Conservation (phyloP, 768 basidiomycete species). For the Melanogaster broomeanus region DNA sequence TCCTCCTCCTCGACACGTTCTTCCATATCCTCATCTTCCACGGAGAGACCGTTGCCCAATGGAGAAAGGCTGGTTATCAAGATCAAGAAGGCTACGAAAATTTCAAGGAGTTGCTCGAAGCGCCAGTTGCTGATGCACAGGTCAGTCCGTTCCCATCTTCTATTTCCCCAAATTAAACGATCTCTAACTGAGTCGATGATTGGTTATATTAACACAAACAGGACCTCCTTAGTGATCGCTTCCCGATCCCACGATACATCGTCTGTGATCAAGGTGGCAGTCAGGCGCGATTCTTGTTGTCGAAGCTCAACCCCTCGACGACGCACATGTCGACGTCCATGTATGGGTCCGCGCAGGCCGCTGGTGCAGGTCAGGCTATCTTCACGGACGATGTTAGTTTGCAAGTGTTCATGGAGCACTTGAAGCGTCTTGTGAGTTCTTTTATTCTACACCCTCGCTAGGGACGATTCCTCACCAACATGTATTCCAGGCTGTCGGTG, state of each 20-base stretch:
- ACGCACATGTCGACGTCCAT: conserved; percentile 93
- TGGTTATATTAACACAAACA: conserved; percentile 30
- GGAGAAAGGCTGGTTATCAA: conserved; percentile 98
- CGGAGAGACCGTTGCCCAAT: conserved; percentile 94
- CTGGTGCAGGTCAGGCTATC: conserved; percentile 83
- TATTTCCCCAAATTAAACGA: no score
- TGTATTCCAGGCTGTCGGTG: conserved; percentile 57
- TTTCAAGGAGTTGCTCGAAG: conserved; percentile 89
- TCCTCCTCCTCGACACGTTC: conserved; percentile 97
- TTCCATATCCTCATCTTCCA: conserved; percentile 99
- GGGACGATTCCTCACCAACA: background rate
- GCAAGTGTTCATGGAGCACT: conserved; percentile 96
- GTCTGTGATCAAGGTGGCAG: conserved; percentile 97
- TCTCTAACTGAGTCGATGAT: background rate
- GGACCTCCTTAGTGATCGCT: conserved; percentile 93
- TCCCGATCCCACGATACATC: conserved; percentile 97
- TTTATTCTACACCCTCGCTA: background rate
- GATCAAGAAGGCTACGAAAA: conserved; percentile 99
- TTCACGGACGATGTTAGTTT: conserved; percentile 99
- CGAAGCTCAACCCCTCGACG: conserved; percentile 96
- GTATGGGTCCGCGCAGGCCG: conserved; percentile 77
- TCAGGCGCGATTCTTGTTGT: conserved; percentile 96
- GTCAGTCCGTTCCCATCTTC: conserved; percentile 36
- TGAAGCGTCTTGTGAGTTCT: conserved; percentile 81
- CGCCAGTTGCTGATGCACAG: conserved; percentile 88